phyloP scores from a whole-genome alignment of 1,284 basidiomycete species.

The Pseudozyma pruni region DNA sequence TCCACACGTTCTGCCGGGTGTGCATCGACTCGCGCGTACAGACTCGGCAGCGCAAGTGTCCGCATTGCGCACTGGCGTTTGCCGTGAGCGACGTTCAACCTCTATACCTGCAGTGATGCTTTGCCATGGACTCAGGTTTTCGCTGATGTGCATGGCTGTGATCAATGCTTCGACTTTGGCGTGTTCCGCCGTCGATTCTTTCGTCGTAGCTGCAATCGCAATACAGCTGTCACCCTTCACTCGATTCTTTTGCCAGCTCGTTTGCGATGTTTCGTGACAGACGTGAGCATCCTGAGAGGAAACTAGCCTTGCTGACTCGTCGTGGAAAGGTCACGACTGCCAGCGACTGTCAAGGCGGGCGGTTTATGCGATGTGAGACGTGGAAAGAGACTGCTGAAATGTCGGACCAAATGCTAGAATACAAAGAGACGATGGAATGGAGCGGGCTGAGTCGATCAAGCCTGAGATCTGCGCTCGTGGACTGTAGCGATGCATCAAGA shows the following conservation, averaged over 20 bases:
- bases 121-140: neutral
- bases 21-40: slow-evolving; percentile 87
- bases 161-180: too few species aligned
- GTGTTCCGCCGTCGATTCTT: too few species aligned
- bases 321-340: too few species aligned
- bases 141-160: too few species aligned
- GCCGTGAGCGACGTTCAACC: slow-evolving; percentile 86
- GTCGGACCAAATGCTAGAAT: slow-evolving; percentile 29
- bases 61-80: slow-evolving; percentile 86
- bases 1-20: slow-evolving; percentile 91
- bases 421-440: slow-evolving; percentile 14
- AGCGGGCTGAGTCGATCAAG: neutral
- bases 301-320: too few species aligned
- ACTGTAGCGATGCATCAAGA: slow-evolving; percentile 7
- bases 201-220: too few species aligned
- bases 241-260: too few species aligned
- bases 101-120: slow-evolving; percentile 73
- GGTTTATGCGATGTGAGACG: neutral
- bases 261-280: too few species aligned
- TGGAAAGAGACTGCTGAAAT: slow-evolving; percentile 3
- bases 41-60: slow-evolving; percentile 94
- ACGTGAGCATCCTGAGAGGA: too few species aligned
- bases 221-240: too few species aligned
- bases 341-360: too few species aligned
- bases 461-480: slow-evolving; percentile 42